A percentile compares a stretch with the other conserved stretches of the same genome.
phyloP scores from a whole-genome alignment of 495 filamentous ascomycete genomes.

The Mytilinidion resinicola region DNA sequence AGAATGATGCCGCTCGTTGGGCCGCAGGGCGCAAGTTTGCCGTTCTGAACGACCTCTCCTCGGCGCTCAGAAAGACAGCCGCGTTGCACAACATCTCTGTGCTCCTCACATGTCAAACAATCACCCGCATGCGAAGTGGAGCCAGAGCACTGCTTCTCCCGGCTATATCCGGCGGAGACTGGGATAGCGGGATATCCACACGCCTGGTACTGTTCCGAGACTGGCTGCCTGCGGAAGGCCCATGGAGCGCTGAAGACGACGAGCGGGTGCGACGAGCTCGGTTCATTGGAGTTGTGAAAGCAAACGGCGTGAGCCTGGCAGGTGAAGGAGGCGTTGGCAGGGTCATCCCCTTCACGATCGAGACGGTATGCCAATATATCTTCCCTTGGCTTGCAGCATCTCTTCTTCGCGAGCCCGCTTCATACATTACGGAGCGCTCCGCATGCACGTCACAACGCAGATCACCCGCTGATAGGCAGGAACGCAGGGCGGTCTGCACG shows the following conservation, averaged over 20 bases:
- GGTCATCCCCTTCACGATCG: constrained; percentile 30
- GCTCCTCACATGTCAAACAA: constrained; percentile 62
- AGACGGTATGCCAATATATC: constrained; percentile 25
- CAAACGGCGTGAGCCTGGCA: constrained; percentile 26
- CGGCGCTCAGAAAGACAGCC: constrained; percentile 60
- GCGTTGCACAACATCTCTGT: constrained; percentile 50
- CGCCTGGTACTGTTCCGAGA: constrained; percentile 67
- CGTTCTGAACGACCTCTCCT: constrained; percentile 51
- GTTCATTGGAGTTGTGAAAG: constrained; percentile 33
- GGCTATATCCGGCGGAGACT: constrained; percentile 56
- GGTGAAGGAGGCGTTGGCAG: constrained; percentile 27
- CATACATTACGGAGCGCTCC: no score
- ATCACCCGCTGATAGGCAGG: constrained; percentile 17
- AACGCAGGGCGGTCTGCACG: constrained; percentile 24
- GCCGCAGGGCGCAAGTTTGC: constrained; percentile 56
- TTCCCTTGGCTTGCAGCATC: constrained; percentile 4
- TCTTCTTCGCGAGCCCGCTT: no score
- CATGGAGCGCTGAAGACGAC: constrained; percentile 14
- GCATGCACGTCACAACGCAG: background rate
- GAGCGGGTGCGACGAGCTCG: constrained; percentile 29
- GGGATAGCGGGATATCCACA: constrained; percentile 63
- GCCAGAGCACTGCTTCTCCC: constrained; percentile 60
- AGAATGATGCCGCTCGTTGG: constrained; percentile 47
- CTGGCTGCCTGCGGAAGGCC: constrained; percentile 37
- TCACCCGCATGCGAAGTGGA: constrained; percentile 57